Evolutionary conservation across 2,329 filamentous ascomycete genomes (phyloP).

Genomic region (Exophiala dermatitidis): DNA sequence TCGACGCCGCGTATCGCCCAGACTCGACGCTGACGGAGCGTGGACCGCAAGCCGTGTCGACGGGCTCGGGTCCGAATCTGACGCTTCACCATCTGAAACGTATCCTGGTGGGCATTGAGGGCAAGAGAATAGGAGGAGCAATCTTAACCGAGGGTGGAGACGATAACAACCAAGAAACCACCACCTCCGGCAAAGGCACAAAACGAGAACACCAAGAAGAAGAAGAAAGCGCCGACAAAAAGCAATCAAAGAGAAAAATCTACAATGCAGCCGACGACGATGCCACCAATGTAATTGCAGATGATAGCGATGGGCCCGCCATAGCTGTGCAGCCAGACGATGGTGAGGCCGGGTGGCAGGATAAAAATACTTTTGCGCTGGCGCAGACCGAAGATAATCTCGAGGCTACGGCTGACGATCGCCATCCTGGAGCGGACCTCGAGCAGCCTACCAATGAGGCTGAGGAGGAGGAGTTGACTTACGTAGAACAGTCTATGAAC

Average conservation of each 20-base stretch:
- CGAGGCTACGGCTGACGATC: conserved; percentile 8
- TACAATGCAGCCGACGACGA: conserved; percentile 1
- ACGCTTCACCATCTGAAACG: conserved; percentile 24
- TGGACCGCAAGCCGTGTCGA: conserved; percentile 20
- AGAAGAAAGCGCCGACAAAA: background rate
- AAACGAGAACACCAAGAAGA: background rate
- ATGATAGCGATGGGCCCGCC: conserved; percentile 13
- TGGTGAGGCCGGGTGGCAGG: background rate
- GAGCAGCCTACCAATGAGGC: conserved; percentile 30
- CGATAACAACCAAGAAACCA: background rate
- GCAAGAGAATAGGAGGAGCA: conserved; percentile 15
- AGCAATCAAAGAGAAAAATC: conserved; percentile 2
- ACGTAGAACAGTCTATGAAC: too few relatives aligned
- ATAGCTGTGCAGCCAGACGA: conserved; percentile 16
- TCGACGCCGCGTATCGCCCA: conserved; percentile 42
- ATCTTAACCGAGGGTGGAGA: conserved; percentile 9
- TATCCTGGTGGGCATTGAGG: conserved; percentile 23
- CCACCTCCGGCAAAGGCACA: background rate
- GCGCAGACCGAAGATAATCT: background rate
- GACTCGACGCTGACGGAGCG: conserved; percentile 41
- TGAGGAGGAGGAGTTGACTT: conserved; percentile 33
- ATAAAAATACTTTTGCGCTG: background rate
- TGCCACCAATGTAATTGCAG: background rate
- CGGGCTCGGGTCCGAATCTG: conserved; percentile 18
- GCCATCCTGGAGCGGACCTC: conserved; percentile 28